phyloP scores from a whole-genome alignment of 129 eudicot species.

The Pittosporum tobira region DNA sequence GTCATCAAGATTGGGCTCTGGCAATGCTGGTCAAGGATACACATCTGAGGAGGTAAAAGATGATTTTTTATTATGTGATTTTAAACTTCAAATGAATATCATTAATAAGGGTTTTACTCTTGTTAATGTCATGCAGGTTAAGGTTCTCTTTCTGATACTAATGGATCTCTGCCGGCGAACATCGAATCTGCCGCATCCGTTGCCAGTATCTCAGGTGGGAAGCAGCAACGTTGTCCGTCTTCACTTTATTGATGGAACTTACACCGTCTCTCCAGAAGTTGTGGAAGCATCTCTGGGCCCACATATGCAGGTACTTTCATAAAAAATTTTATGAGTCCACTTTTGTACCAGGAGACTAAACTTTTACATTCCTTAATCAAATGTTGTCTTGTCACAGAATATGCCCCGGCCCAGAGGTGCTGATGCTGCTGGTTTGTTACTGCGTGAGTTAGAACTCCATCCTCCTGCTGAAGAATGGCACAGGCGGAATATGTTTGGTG shows the following conservation, averaged over 20 bases:
- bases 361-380: too few species aligned
- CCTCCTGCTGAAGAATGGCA: constrained; percentile 99
- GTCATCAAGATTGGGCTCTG: constrained; percentile 75
- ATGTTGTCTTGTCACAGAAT: constrained; percentile 38
- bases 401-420: constrained; percentile 99
- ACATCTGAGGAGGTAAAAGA: constrained; percentile 80
- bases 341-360: too few species aligned
- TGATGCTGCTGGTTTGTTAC: constrained; percentile 92
- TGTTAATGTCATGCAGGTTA: constrained; percentile 52
- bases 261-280: constrained; percentile 89
- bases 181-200: constrained; percentile 58
- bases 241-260: constrained; percentile 95
- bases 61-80: not conserved
- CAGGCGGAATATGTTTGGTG: constrained; percentile 83
- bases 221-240: constrained; percentile 80
- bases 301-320: constrained; percentile 78
- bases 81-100: too few species aligned
- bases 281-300: constrained; percentile 99
- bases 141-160: constrained; percentile 82
- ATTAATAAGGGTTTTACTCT: not conserved
- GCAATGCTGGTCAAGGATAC: constrained; percentile 99
- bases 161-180: constrained; percentile 97
- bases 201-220: constrained; percentile 97
- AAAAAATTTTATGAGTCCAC: too few species aligned
- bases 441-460: constrained; percentile 92